Percentiles rank a stretch among this genome's conserved stretches.
Conservation (phyloP, 225 moss, liverwort and hornwort genomes). For the Takakia lepidozioides region DNA sequence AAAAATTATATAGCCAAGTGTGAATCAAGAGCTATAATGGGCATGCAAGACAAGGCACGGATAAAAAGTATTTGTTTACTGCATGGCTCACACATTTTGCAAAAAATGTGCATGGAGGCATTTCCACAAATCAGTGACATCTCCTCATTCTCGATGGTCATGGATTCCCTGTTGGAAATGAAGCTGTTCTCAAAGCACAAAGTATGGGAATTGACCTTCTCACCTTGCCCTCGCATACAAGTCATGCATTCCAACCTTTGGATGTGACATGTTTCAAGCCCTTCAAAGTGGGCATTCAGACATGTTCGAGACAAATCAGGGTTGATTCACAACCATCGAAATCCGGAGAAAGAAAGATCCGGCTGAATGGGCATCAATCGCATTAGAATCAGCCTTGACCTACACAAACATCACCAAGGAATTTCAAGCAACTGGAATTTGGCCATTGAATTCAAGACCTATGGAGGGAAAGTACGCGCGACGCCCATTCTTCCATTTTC, state of each 20-base stretch:
- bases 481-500: too few species aligned
- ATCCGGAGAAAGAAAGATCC: not conserved
- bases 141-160: not conserved
- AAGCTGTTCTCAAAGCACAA: not conserved
- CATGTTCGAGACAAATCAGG: not conserved
- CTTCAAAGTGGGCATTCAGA: not conserved
- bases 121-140: not conserved
- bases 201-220: not conserved
- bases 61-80: slow-evolving; percentile 1
- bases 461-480: too few species aligned
- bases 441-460: not conserved
- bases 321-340: not conserved
- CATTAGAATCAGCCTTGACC: not conserved
- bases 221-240: not conserved
- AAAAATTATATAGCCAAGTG: not conserved
- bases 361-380: not conserved
- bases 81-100: slow-evolving; percentile 1
- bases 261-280: not conserved
- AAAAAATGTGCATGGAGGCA: not conserved
- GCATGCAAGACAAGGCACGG: not conserved
- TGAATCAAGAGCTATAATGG: not conserved
- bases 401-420: not conserved
- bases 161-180: not conserved
- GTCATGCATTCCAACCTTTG: not conserved
- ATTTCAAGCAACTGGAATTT: not conserved